Evolutionary conservation across 139 green algal species (phyloP).

Genomic region (Mychonastes homosphaera): DNA sequence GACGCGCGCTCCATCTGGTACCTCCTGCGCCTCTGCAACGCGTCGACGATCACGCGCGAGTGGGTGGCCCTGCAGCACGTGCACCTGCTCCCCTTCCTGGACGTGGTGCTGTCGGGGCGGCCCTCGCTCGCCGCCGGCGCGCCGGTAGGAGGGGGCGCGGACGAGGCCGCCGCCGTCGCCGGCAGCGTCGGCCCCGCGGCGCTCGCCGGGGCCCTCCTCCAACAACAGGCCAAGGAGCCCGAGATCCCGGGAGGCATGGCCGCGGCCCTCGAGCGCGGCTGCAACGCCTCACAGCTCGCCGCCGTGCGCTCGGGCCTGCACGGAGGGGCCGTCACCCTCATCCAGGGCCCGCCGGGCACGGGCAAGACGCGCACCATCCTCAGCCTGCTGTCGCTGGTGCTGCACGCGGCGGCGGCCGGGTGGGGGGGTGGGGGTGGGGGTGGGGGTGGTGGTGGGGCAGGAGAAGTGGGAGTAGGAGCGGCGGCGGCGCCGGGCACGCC

Average conservation of each 20-base stretch:
- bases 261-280: too few species aligned
- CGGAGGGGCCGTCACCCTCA: constrained; percentile 61
- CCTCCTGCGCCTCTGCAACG: constrained; percentile 64
- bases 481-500: background rate
- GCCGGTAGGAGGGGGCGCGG: too few species aligned
- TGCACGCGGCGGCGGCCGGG: constrained; percentile 53
- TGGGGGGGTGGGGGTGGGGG: background rate
- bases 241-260: too few species aligned
- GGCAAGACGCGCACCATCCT: constrained; percentile 88
- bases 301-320: constrained; percentile 57
- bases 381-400: constrained; percentile 74
- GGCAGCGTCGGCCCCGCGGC: too few species aligned
- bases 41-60: constrained; percentile 79
- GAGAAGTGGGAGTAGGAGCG: constrained; percentile 8
- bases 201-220: too few species aligned
- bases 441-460: background rate
- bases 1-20: constrained; percentile 40
- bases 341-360: constrained; percentile 67
- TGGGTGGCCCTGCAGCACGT: constrained; percentile 75
- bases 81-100: constrained; percentile 53
- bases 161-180: too few species aligned
- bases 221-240: too few species aligned
- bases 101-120: constrained; percentile 49
- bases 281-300: too few species aligned
- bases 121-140: too few species aligned